A percentile compares a stretch with the other conserved stretches of the same genome.
phyloP scores from a whole-genome alignment of 345 rosid species.

The Atalantia buxifolia region DNA sequence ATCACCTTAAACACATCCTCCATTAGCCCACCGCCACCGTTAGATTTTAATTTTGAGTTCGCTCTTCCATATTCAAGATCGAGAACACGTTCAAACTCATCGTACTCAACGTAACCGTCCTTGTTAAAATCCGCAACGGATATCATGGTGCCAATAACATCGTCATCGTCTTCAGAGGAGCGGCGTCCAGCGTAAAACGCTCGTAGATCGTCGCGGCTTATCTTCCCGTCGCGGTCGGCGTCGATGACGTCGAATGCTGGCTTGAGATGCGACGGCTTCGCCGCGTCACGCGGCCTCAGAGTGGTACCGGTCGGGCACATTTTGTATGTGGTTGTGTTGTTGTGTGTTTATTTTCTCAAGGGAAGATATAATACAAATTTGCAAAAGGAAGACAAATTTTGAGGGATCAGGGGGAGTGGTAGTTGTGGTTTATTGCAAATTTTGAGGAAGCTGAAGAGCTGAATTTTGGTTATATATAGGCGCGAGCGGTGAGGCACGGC shows the following conservation, averaged over 20 bases:
- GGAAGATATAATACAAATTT: background rate
- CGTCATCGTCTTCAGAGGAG: slow-evolving; percentile 30
- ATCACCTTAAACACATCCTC: slow-evolving; percentile 67
- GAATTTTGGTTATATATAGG: background rate
- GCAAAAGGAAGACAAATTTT: too few relatives aligned
- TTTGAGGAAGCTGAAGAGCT: background rate
- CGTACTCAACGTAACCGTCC: slow-evolving; percentile 84
- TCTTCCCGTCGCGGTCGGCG: slow-evolving; percentile 85
- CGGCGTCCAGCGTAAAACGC: slow-evolving; percentile 46
- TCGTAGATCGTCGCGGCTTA: slow-evolving; percentile 68
- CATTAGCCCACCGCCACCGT: slow-evolving; percentile 20
- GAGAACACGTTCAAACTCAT: slow-evolving; percentile 71
- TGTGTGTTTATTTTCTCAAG: background rate
- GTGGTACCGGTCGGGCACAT: slow-evolving; percentile 50
- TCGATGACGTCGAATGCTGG: slow-evolving; percentile 83
- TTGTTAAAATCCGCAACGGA: slow-evolving; percentile 65
- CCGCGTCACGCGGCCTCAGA: slow-evolving; percentile 7
- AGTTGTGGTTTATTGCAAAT: background rate
- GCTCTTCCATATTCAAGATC: slow-evolving; percentile 22
- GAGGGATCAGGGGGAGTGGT: too few relatives aligned
- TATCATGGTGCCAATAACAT: slow-evolving; percentile 65
- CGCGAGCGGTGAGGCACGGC: background rate
- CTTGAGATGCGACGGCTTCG: slow-evolving; percentile 29
- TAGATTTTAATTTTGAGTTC: background rate
- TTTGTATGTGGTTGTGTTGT: background rate